These are phyloP conservation scores for Pseudozyma pruni DNA, from an alignment of 1,284 basidiomycete species.

Conservation along the genomic window DNA sequence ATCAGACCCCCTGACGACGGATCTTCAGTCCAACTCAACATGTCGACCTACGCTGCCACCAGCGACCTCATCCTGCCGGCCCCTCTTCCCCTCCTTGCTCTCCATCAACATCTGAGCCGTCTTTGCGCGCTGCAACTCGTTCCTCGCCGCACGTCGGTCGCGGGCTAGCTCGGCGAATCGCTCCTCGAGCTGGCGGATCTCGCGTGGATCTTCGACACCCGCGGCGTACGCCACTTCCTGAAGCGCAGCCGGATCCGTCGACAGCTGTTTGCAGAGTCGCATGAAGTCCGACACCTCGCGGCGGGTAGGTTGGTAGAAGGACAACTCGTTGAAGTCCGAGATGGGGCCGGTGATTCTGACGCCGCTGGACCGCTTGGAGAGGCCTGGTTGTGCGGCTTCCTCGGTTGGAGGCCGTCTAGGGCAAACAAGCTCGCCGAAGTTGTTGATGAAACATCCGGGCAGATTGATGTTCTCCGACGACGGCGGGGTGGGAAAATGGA, in stretches of 20 bases:
- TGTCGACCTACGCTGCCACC: no score
- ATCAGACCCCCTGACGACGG: no score
- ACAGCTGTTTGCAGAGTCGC: constrained; percentile 1
- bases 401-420: no score
- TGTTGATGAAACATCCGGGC: no score
- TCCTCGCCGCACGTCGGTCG: neutral
- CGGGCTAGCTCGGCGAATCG: neutral
- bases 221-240: constrained; percentile 4
- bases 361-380: neutral
- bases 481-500: no score
- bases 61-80: no score
- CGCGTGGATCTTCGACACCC: neutral
- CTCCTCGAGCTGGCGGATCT: neutral
- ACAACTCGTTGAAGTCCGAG: neutral
- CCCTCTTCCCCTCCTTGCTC: constrained; percentile 1
- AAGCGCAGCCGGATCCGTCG: neutral
- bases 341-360: neutral
- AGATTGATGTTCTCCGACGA: no score
- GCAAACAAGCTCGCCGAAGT: no score
- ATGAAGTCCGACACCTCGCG: constrained; percentile 10
- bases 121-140: constrained; percentile 7
- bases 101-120: constrained; percentile 13
- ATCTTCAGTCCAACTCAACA: no score
- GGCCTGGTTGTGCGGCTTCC: neutral
- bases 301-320: neutral